Conservation (phyloP, 176 grass and related monocot species). For the Urochloa ruziziensis region DNA sequence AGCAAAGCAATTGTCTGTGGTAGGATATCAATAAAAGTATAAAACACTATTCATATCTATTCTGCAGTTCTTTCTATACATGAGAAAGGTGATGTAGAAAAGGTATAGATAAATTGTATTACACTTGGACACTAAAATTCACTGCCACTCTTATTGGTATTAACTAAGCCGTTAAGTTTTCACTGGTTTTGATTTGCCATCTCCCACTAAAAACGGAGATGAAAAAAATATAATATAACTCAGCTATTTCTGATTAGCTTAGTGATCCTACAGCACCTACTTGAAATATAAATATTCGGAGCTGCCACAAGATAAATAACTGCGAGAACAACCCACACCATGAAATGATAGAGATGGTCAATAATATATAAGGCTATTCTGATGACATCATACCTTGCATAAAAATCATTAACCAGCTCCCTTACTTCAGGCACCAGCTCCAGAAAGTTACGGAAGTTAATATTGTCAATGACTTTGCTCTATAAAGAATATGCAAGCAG, state of each 20-base stretch:
- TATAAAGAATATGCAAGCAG: conserved; percentile 33
- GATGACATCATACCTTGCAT: conserved; percentile 68
- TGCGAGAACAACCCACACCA: not conserved
- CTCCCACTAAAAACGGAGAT: not conserved
- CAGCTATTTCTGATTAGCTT: not conserved
- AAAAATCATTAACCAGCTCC: conserved; percentile 98
- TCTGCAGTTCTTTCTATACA: not conserved
- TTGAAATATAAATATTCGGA: not conserved
- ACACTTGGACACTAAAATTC: not conserved
- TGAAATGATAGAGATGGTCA: not conserved
- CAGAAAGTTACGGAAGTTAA: conserved; percentile 93
- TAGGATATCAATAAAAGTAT: not conserved
- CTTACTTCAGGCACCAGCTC: conserved; percentile 97
- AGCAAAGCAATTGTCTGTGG: not conserved
- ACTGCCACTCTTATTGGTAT: not conserved
- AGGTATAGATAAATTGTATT: not conserved
- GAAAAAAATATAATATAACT: not conserved
- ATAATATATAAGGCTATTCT: not conserved
- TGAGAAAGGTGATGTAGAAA: not conserved
- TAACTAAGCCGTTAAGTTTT: not conserved
- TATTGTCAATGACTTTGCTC: conserved; percentile 96
- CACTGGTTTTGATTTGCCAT: not conserved
- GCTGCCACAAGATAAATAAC: not conserved
- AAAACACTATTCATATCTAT: not conserved
- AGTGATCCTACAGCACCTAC: not conserved